Evolutionary conservation across 768 basidiomycete genomes (phyloP).

Genomic region (Mycena crocata): DNA sequence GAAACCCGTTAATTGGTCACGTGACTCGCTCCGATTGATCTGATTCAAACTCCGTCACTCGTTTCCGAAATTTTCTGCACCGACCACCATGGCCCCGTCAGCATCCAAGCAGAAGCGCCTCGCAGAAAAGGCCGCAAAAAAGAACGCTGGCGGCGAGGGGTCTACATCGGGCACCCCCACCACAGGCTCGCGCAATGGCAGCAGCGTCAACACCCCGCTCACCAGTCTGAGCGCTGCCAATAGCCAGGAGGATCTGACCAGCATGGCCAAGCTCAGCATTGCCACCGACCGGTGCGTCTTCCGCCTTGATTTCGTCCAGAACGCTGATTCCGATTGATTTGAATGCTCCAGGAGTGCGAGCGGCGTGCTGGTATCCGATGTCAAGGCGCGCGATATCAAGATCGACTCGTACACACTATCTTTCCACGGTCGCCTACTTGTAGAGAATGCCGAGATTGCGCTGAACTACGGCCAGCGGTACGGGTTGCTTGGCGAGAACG

Average conservation of each 20-base stretch:
- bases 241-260: slow-evolving; percentile 80
- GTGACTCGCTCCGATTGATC: too few relatives aligned
- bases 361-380: slow-evolving; percentile 93
- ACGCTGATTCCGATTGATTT: slow-evolving; percentile 21
- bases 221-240: slow-evolving; percentile 85
- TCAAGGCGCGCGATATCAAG: slow-evolving; percentile 95
- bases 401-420: slow-evolving; percentile 95
- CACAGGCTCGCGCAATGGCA: slow-evolving; percentile 71
- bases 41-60: slow-evolving; percentile 11
- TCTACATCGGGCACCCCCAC: slow-evolving; percentile 70
- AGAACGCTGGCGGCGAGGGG: slow-evolving; percentile 63
- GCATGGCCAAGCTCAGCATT: slow-evolving; percentile 86
- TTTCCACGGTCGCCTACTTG: slow-evolving; percentile 92
- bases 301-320: background rate
- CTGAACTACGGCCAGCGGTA: slow-evolving; percentile 94
- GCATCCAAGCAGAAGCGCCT: slow-evolving; percentile 93
- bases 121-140: slow-evolving; percentile 92
- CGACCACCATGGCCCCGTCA: slow-evolving; percentile 73
- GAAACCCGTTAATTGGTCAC: background rate
- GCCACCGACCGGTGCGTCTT: slow-evolving; percentile 86
- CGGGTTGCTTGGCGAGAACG: slow-evolving; percentile 96
- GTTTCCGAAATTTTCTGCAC: slow-evolving; percentile 17
- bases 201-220: slow-evolving; percentile 80
- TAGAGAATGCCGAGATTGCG: slow-evolving; percentile 74
- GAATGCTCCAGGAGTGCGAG: slow-evolving; percentile 75